Evolutionary conservation across 164 flowering plant species (phyloP), one percentile per base, ranked within the genome.

Genomic region (Paratinospora sagittata): DNA sequence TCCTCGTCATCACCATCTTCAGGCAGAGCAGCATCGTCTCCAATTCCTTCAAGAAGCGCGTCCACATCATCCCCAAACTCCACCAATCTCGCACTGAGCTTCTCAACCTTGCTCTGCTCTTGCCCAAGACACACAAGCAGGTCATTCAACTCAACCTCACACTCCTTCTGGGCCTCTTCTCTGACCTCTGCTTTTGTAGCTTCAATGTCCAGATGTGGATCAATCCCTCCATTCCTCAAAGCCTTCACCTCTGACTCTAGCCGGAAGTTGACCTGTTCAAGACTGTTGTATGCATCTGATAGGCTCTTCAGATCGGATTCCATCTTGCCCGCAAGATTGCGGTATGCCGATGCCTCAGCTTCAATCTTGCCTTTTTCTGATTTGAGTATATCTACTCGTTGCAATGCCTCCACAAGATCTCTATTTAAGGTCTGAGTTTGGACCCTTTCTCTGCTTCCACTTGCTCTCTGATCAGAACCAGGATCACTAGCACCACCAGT

Each of bases 41-140:
- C 99, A 41, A 96, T 82, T 33, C 88, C 98, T 81, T 90, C 97
- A 26, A 96, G 95, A 68, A 93, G 84, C 13, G 81, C 70, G n/a
- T 91, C 96, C 0, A 96, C 93, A 69, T 93, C 98, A 75, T 87
- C 99, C 5, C 99, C 98, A 34, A 96, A 74, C 71, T 96, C 97
- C 41, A 74, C 23, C 74, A 96, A 73, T 80, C 89, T 89, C 17
- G 88, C 80, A 72, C 88, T 85, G 58, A 96, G 85, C 76, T 75
- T 91, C 72, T 96, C 99, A 43, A 90, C 98, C 76, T 83, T 90
- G 80, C 90, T 91, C 80, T 96, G 98, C 77, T 96, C 98, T 82
- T 96, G 99, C 67, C 99, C 99, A 27, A 93, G 85, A 74, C 99
- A 95, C 9, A 92, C 97, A 0, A 96, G 86, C 76, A 96, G 78